A percentile compares a stretch with the other conserved stretches of the same genome.
Conservation (phyloP, 208 protist species). For the Sergeia podlipaevii region DNA sequence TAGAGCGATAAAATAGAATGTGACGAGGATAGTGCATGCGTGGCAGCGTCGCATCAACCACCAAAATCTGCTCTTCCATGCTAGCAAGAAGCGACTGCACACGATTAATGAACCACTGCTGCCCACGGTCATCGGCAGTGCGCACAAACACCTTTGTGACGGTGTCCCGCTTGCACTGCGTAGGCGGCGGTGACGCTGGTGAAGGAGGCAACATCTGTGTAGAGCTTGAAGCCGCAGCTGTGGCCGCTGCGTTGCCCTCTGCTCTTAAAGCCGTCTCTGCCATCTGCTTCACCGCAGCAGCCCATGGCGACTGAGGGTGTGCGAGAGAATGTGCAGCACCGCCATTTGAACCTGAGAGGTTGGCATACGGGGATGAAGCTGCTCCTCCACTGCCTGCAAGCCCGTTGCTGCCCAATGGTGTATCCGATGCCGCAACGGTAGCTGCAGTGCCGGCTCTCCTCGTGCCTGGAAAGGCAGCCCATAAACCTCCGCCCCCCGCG, state of each 20-base stretch:
- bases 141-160: conserved; percentile 78
- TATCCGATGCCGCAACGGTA: no score
- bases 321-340: no score
- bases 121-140: conserved; percentile 20
- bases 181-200: background rate
- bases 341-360: no score
- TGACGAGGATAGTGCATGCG: background rate
- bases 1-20: conserved; percentile 29
- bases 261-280: no score
- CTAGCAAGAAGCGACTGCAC: conserved; percentile 23
- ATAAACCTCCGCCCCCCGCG: no score
- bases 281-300: no score
- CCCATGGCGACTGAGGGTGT: no score
- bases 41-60: conserved; percentile 20
- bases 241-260: background rate
- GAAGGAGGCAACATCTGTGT: background rate
- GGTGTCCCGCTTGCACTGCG: conserved; percentile 24
- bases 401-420: no score
- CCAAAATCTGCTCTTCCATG: conserved; percentile 31
- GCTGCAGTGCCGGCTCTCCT: no score
- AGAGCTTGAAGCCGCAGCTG: background rate
- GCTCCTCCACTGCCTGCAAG: no score
- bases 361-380: no score
- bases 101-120: conserved; percentile 39
- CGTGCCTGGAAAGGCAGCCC: no score